Percentiles rank a stretch among this genome's conserved stretches.
Conservation (phyloP, 805 yeast genomes). For the Yarrowia alimentaria region DNA sequence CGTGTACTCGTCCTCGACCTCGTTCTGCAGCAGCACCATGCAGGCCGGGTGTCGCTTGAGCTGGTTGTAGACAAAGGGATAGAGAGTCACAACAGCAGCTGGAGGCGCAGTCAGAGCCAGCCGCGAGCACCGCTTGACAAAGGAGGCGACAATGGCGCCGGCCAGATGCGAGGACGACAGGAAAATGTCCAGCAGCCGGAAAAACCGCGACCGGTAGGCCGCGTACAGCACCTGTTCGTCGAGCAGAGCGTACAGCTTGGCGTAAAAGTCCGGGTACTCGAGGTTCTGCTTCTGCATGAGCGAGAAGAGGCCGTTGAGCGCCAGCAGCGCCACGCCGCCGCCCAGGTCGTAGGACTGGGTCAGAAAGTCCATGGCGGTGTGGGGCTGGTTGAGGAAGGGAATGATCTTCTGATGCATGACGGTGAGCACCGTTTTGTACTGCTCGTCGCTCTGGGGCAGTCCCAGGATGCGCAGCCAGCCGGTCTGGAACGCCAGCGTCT, state of each 20-base stretch:
- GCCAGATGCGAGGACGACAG: constrained; percentile 85
- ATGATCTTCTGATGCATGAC: constrained; percentile 81
- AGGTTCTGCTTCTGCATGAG: constrained; percentile 77
- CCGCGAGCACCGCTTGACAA: constrained; percentile 78
- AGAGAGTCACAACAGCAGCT: constrained; percentile 77
- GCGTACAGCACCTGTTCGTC: constrained; percentile 74
- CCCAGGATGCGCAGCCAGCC: constrained; percentile 61
- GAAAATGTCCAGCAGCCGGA: constrained; percentile 82
- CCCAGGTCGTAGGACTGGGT: constrained; percentile 75
- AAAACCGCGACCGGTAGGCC: constrained; percentile 79
- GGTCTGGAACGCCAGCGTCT: constrained; percentile 65
- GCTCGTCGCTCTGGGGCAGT: constrained; percentile 49
- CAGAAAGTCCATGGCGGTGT: constrained; percentile 85
- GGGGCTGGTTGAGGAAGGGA: constrained; percentile 77
- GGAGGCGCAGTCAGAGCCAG: constrained; percentile 78
- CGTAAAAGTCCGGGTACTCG: constrained; percentile 88
- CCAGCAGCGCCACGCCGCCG: constrained; percentile 65
- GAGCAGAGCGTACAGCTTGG: constrained; percentile 75
- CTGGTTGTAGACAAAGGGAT: constrained; percentile 90
- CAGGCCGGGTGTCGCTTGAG: constrained; percentile 91
- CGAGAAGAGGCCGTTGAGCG: constrained; percentile 84
- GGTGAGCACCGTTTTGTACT: constrained; percentile 66
- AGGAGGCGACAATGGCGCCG: constrained; percentile 78
- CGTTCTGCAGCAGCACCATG: constrained; percentile 76
- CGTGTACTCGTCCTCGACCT: constrained; percentile 40